These are phyloP conservation scores for Magnusiomyces sp. DNA, from an alignment of 1,139 yeast genomes.

Conservation along the genomic window DNA sequence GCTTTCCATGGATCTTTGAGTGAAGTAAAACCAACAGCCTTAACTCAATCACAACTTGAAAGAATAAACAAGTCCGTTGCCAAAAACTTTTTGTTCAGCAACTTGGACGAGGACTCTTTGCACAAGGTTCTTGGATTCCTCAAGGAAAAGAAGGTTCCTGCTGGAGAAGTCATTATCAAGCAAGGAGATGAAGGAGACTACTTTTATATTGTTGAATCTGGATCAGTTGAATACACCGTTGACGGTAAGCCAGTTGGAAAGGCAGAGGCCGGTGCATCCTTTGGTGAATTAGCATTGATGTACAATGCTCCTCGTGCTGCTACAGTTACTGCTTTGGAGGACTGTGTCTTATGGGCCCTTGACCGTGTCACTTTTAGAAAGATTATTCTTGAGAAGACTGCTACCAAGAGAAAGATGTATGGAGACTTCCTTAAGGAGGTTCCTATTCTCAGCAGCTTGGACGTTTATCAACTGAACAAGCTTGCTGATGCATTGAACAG, in stretches of 20 bases:
- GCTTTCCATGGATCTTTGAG: slow-evolving; percentile 17
- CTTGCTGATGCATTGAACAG: slow-evolving; percentile 91
- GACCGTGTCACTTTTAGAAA: slow-evolving; percentile 91
- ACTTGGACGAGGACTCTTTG: slow-evolving; percentile 63
- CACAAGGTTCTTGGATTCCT: slow-evolving; percentile 75
- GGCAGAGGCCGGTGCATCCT: slow-evolving; percentile 78
- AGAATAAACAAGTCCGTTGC: slow-evolving; percentile 66
- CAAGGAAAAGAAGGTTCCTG: slow-evolving; percentile 55
- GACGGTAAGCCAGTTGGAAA: slow-evolving; percentile 66
- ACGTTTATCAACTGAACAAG: slow-evolving; percentile 80
- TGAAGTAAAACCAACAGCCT: slow-evolving; percentile 20
- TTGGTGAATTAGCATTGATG: slow-evolving; percentile 96
- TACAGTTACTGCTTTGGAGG: slow-evolving; percentile 69
- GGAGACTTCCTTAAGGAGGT: slow-evolving; percentile 85
- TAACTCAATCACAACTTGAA: slow-evolving; percentile 53
- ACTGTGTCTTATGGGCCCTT: slow-evolving; percentile 78
- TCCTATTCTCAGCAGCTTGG: slow-evolving; percentile 61
- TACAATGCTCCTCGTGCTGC: slow-evolving; percentile 98
- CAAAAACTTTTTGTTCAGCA: slow-evolving; percentile 73
- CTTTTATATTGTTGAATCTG: slow-evolving; percentile 81
- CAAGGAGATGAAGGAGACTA: slow-evolving; percentile 98
- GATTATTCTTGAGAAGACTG: slow-evolving; percentile 81
- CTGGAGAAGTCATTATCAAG: slow-evolving; percentile 61
- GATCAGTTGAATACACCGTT: slow-evolving; percentile 73
- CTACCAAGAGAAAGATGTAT: slow-evolving; percentile 82